Base-by-base conservation (phyloP, 2,329 filamentous ascomycete genomes). In the Colletotrichum sp. region DNA sequence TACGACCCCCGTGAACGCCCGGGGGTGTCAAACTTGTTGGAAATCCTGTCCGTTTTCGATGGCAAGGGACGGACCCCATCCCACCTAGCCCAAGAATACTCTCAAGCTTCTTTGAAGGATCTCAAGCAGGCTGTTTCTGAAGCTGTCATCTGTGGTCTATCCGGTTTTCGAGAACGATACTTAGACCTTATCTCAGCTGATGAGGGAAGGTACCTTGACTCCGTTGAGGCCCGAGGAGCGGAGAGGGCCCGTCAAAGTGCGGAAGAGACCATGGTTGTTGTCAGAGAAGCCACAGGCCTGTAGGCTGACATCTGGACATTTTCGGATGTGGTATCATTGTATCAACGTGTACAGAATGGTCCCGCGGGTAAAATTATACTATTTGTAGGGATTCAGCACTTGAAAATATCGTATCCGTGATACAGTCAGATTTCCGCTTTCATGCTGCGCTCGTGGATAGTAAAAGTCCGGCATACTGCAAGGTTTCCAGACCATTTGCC, bases 21-120 rank as follows among this genome's bases (percentile, higher is more conserved):
- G 0, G 97, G 96, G 0, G 94, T 99, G 5, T 93, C 96, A 13
- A 99, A 99, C 82, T 88, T 99, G 15, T 85, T 99, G 2, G 92
- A 95, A 73, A 91, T 99, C 18, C 85, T 96, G n/a, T 92, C 92
- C 28, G 91, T 95, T 77, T 92, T 96, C 79, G 90, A 93, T 70
- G 79, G 82, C 6, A 79, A 83, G 30, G 80, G 81, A 5, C 84
- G 87, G 66, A 86, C 81, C 15, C 84, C 87, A 2, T 78, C 80
- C 60, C 82, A 88, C 57, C 79, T 91, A 24, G 89, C 85, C 3
- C 72, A 81, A 15, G 81, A 81, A 9, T 85, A 87, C 64, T 81
- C 82, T 7, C 83, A 84, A 3, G 81, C 87, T 26, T 80, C 81
- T 24, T 83, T 87, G 2, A 84, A 81, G 21, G 76, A 82, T 8